A percentile compares a stretch with the other conserved stretches of the same genome.
phyloP scores from a whole-genome alignment of 164 flowering plant genomes.

The Chloranthus sessilifolius region DNA sequence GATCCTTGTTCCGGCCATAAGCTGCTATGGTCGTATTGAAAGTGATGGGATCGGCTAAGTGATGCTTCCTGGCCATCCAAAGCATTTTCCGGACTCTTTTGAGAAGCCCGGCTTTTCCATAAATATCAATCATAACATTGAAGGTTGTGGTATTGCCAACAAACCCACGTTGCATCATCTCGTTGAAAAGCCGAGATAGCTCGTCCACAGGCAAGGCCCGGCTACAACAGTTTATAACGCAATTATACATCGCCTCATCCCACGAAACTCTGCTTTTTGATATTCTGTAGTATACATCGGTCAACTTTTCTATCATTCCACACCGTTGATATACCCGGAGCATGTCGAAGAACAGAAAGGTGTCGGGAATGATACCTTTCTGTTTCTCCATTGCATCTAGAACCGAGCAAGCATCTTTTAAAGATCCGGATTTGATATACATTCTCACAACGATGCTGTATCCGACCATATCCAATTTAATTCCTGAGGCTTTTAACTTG shows the following conservation, averaged over 20 bases:
- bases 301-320: constrained; percentile 52
- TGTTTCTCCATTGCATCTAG: constrained; percentile 60
- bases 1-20: constrained; percentile 66
- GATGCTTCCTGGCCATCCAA: constrained; percentile 56
- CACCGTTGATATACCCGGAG: constrained; percentile 77
- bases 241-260: constrained; percentile 89
- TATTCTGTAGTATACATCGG: constrained; percentile 50
- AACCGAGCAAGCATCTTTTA: constrained; percentile 66
- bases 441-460: constrained; percentile 71
- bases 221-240: constrained; percentile 87
- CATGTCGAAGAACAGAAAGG: constrained; percentile 70
- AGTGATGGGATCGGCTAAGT: constrained; percentile 65
- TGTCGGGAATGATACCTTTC: constrained; percentile 61
- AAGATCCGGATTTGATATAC: constrained; percentile 66
- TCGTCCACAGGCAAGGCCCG: constrained; percentile 90
- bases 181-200: constrained; percentile 67
- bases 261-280: constrained; percentile 53
- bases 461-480: constrained; percentile 63
- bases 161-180: constrained; percentile 67
- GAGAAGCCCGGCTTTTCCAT: constrained; percentile 68
- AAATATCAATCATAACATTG: constrained; percentile 78
- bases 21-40: constrained; percentile 88
- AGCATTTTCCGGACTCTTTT: constrained; percentile 60
- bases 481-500: constrained; percentile 46
- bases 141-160: constrained; percentile 58